A percentile compares a stretch with the other conserved stretches of the same genome.
Conservation (phyloP, 331 rosid genomes). For the Malus hybrid region DNA sequence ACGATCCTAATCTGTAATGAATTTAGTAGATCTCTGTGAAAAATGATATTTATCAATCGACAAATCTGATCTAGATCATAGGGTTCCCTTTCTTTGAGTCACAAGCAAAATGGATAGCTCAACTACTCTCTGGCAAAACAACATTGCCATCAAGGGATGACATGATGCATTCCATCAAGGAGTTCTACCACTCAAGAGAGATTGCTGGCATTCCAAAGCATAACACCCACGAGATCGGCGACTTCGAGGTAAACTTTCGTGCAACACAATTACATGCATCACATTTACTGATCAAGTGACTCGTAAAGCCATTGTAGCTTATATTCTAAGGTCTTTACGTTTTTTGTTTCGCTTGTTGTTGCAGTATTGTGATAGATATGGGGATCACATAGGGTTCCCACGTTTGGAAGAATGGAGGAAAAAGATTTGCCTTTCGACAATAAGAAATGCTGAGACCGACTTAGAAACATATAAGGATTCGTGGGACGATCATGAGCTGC, state of each 20-base stretch:
- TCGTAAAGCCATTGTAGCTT: not conserved
- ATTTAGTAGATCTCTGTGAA: too few relatives aligned
- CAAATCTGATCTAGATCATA: constrained; percentile 43
- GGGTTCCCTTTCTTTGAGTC: constrained; percentile 97
- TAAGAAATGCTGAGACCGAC: constrained; percentile 35
- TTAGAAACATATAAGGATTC: constrained; percentile 76
- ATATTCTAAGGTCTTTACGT: not conserved
- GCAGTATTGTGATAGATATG: constrained; percentile 83
- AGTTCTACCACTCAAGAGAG: constrained; percentile 68
- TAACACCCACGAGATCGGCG: constrained; percentile 62
- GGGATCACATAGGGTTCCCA: constrained; percentile 62
- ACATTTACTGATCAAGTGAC: not conserved
- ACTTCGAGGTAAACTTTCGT: constrained; percentile 50
- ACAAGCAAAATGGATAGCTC: constrained; percentile 98
- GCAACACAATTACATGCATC: not conserved
- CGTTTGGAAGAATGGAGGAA: constrained; percentile 89
- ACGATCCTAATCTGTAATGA: too few relatives aligned
- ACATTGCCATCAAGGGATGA: constrained; percentile 74
- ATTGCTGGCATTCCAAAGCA: constrained; percentile 60
- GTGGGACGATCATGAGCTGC: constrained; percentile 56
- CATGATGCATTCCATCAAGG: constrained; percentile 81
- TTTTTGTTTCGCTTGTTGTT: not conserved
- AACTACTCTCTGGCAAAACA: constrained; percentile 75
- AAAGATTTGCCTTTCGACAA: constrained; percentile 42
- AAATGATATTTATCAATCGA: too few relatives aligned